phyloP scores from a whole-genome alignment of 768 basidiomycete genomes.

The Russula compacta region DNA sequence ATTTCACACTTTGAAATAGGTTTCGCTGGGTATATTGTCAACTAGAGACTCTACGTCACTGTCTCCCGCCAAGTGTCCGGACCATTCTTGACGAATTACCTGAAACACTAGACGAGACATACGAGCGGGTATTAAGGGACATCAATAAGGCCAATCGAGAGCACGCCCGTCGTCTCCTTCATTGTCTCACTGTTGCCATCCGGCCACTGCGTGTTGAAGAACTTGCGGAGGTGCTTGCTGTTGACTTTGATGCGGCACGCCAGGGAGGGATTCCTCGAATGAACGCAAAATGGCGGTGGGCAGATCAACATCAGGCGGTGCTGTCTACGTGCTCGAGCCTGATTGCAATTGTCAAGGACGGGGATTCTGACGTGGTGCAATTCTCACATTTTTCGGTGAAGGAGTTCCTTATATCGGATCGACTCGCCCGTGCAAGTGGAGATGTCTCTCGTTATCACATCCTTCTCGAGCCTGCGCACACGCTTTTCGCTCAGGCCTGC shows the following conservation, averaged over 20 bases:
- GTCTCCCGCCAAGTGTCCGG: not conserved
- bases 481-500: not conserved
- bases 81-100: not conserved
- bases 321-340: constrained; percentile 5
- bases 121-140: not conserved
- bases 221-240: constrained; percentile 4
- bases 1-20: not conserved
- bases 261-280: not conserved
- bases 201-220: not conserved
- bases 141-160: not conserved
- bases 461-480: not conserved
- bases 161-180: constrained; percentile 1
- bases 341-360: not conserved
- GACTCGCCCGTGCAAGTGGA: not conserved
- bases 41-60: not conserved
- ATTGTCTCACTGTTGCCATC: not conserved
- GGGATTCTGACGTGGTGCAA: not conserved
- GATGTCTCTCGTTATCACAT: not conserved
- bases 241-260: not conserved
- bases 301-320: not conserved
- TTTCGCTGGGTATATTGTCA: not conserved
- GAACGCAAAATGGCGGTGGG: not conserved
- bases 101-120: not conserved
- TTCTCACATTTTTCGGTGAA: constrained; percentile 9
- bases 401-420: not conserved